Evolutionary conservation across 805 yeast species (phyloP), one percentile per base, ranked within the genome.

Genomic region (Ogataea populi-albae): DNA sequence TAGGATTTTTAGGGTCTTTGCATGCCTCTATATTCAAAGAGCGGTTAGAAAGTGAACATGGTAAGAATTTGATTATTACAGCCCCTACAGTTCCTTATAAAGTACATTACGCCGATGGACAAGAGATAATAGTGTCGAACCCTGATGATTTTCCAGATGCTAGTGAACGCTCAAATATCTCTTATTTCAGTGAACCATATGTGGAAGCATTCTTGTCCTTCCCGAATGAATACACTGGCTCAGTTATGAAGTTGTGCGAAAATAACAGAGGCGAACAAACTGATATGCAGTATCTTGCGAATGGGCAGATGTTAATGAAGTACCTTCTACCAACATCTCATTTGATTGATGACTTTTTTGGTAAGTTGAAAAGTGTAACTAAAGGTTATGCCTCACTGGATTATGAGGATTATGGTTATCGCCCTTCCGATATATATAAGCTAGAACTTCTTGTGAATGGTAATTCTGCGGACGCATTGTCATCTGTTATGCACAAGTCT

Each of bases 1-100:
- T 91, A 23, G 98, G 98, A 1, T 91, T 91, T 55, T 64, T 91
- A 20, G 98, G 98, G 0, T 86, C 97, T 0, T 63, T 91, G 22
- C 98, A 91, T 65, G 97, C 98, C 1, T 82, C 95, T 7, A 97
- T 91, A 1, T 91, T 91, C 62, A 83, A 84, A 51, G 97, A 93
- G 50, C 68, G 98, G 33, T 66, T 91, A 39, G 95, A 88, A 49
- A 86, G 85, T 45, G 98, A 91, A 58, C 89, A 93, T 54, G 98
- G 98, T 5, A 88, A 95, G 1, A 81, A 86, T 42, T 73, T 91
- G 44, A 87, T 91, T 41, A 79, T 91, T 40, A 93, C 98, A 0
- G 89, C 95, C 7, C 97, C 98, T 1, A 89, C 97, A 0, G 98
- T 91, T 9, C 98, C 98, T 0, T 93, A 89, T 57, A 77, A 81